Evolutionary conservation across 495 filamentous ascomycete genomes (phyloP).

Genomic region (Staphylotrichum longicolle): DNA sequence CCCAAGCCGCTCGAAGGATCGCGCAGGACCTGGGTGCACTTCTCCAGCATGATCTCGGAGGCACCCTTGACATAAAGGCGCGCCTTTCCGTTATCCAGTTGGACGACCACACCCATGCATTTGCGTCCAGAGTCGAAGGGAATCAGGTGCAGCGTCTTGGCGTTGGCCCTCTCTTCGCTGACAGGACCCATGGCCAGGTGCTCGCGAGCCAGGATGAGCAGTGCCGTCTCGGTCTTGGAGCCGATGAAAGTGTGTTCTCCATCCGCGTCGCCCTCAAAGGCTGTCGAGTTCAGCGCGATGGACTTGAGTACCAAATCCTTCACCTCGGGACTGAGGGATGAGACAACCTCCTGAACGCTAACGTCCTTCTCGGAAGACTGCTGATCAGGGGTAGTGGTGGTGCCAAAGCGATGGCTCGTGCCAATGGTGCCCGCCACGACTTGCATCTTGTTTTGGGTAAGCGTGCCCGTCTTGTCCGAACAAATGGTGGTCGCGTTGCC

Average conservation of each 20-base stretch:
- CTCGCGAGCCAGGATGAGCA: constrained; percentile 72
- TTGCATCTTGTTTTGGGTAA: constrained; percentile 93
- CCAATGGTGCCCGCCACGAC: constrained; percentile 78
- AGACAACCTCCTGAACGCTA: constrained; percentile 32
- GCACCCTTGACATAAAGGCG: constrained; percentile 83
- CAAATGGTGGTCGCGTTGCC: constrained; percentile 95
- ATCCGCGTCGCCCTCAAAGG: constrained; percentile 78
- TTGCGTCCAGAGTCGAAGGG: constrained; percentile 86
- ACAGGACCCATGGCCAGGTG: constrained; percentile 73
- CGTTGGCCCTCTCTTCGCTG: constrained; percentile 66
- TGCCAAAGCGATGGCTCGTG: constrained; percentile 62
- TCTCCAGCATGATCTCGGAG: constrained; percentile 77
- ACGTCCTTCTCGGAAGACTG: constrained; percentile 28
- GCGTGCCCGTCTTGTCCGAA: constrained; percentile 93
- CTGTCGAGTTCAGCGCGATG: constrained; percentile 82
- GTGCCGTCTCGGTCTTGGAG: constrained; percentile 86
- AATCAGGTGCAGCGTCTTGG: constrained; percentile 66
- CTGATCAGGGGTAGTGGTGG: constrained; percentile 11
- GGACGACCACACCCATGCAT: constrained; percentile 82
- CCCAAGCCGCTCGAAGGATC: constrained; percentile 64
- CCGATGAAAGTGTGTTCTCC: constrained; percentile 73
- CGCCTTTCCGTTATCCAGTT: constrained; percentile 60
- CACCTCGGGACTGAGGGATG: constrained; percentile 53
- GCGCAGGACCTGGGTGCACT: constrained; percentile 67
- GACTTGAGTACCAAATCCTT: constrained; percentile 69